Evolutionary conservation across 441 rosid species (phyloP).

Genomic region (Omphalea diandra): DNA sequence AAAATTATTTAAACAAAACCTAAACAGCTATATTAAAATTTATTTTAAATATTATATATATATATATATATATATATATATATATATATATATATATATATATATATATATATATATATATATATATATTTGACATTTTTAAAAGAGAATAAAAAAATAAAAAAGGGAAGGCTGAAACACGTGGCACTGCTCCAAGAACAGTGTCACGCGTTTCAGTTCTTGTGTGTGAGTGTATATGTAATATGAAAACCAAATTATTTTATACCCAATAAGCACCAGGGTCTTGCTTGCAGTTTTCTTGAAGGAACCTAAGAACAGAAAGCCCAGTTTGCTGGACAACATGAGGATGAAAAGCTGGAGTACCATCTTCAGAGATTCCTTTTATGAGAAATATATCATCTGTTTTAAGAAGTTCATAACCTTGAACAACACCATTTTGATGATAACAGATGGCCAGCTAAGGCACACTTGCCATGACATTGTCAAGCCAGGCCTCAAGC

Average conservation of each 20-base stretch:
- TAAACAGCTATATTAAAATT: too few species aligned
- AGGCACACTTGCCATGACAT: slow-evolving; percentile 97
- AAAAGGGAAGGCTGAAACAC: too few species aligned
- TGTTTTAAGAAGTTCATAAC: slow-evolving; percentile 92
- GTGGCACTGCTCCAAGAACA: too few species aligned
- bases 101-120: too few species aligned
- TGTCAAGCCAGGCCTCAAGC: slow-evolving; percentile 99
- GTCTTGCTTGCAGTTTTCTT: slow-evolving; percentile 92
- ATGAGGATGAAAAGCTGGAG: slow-evolving; percentile 94
- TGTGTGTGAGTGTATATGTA: too few species aligned
- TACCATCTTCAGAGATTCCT: slow-evolving; percentile 91
- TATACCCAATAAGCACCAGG: slow-evolving; percentile 97
- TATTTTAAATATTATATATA: too few species aligned
- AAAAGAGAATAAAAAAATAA: too few species aligned
- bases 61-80: too few species aligned
- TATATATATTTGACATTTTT: too few species aligned
- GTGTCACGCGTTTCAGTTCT: too few species aligned
- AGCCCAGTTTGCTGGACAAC: slow-evolving; percentile 96
- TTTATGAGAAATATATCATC: slow-evolving; percentile 83
- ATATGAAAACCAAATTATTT: slow-evolving; percentile 4
- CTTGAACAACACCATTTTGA: slow-evolving; percentile 87
- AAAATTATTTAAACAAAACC: too few species aligned
- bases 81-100: too few species aligned
- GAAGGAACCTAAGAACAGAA: slow-evolving; percentile 89
- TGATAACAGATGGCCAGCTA: slow-evolving; percentile 97